Conservation (phyloP, 371 early-diverging fungal genomes). For the Mucor mucedo region DNA sequence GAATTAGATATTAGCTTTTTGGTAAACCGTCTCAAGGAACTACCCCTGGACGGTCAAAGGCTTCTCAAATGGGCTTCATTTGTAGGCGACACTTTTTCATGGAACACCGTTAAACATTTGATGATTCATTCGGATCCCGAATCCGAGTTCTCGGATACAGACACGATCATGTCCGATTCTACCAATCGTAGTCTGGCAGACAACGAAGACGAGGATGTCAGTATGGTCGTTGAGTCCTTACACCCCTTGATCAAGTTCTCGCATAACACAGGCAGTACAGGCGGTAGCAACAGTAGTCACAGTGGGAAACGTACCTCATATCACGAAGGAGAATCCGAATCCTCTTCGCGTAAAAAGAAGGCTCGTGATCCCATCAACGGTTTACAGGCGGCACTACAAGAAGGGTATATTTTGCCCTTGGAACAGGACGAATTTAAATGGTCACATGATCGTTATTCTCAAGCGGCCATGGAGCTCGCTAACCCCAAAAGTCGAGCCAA, state of each 20-base stretch:
- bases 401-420: constrained; percentile 48
- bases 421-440: constrained; percentile 52
- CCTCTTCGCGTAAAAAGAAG: neutral
- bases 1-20: constrained; percentile 45
- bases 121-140: constrained; percentile 44
- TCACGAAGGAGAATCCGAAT: neutral
- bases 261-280: neutral
- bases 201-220: constrained; percentile 3
- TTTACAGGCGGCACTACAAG: constrained; percentile 51
- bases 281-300: neutral
- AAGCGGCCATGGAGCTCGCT: constrained; percentile 54
- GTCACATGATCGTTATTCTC: constrained; percentile 54
- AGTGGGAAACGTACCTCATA: neutral
- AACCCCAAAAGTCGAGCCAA: constrained; percentile 34
- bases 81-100: constrained; percentile 51
- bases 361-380: constrained; percentile 45
- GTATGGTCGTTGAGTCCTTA: neutral
- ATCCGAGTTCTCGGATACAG: constrained; percentile 33
- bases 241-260: constrained; percentile 17
- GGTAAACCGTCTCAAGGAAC: constrained; percentile 37
- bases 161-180: constrained; percentile 7
- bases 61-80: constrained; percentile 50
- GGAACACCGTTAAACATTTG: constrained; percentile 45
- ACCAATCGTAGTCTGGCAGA: neutral
- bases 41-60: constrained; percentile 42